phyloP scores from a whole-genome alignment of 306 rosid genomes.

The Cucurbita pepo region DNA sequence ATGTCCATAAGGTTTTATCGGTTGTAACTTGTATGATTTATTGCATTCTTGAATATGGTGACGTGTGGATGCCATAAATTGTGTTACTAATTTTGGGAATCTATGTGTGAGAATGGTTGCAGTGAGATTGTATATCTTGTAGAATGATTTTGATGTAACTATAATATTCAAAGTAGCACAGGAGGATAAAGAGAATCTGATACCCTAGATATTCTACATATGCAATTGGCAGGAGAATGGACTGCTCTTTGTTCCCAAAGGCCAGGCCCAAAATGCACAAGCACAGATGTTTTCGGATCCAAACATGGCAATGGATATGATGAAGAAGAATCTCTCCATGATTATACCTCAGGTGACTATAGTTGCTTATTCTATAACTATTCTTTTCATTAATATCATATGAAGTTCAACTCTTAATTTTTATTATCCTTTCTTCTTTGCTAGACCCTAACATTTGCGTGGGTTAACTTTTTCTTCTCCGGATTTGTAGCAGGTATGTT shows the following conservation, averaged over 20 bases:
- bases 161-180: not conserved
- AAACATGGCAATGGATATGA: constrained; percentile 99
- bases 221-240: constrained; percentile 59
- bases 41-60: not conserved
- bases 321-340: constrained; percentile 99
- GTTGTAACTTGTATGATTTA: not conserved
- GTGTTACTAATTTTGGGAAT: not conserved
- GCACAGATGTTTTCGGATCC: constrained; percentile 99
- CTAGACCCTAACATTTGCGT: constrained; percentile 97
- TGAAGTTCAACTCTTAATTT: not conserved
- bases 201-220: not conserved
- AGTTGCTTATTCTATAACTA: not conserved
- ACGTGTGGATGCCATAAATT: not conserved
- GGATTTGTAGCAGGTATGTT: constrained; percentile 92
- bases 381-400: not conserved
- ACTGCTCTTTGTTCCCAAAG: constrained; percentile 74
- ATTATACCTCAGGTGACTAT: constrained; percentile 76
- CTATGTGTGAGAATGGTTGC: not conserved
- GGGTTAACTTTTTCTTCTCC: constrained; percentile 99
- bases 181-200: not conserved
- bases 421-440: constrained; percentile 11
- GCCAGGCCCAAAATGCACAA: constrained; percentile 75
- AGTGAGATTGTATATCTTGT: not conserved
- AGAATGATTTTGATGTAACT: not conserved
- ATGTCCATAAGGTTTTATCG: not conserved